phyloP scores from a whole-genome alignment of 2,329 filamentous ascomycete species.

The Delphinella strobiligena region DNA sequence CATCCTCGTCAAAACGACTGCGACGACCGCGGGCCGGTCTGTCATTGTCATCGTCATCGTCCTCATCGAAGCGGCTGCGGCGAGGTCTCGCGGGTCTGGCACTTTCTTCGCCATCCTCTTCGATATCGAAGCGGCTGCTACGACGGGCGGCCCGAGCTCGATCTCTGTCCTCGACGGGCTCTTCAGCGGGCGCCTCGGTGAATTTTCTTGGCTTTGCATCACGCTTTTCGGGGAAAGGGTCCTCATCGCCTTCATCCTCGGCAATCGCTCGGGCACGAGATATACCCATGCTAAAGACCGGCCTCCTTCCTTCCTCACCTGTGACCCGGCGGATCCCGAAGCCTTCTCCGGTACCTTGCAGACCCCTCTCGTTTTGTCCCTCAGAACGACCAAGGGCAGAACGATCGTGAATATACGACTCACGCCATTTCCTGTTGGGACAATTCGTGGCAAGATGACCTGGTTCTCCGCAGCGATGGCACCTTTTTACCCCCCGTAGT shows the following conservation, averaged over 20 bases:
- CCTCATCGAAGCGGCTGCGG: conserved; percentile 8
- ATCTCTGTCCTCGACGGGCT: neutral
- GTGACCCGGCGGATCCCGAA: too few relatives aligned
- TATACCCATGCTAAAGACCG: too few relatives aligned
- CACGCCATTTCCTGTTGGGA: too few relatives aligned
- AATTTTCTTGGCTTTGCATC: neutral
- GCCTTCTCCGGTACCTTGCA: too few relatives aligned
- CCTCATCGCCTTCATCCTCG: neutral
- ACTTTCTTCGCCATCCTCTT: conserved; percentile 1
- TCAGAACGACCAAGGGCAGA: too few relatives aligned
- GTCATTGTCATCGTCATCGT: conserved; percentile 10
- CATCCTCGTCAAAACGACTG: conserved; percentile 4
- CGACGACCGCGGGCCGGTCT: conserved; percentile 7
- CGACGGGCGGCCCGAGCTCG: conserved; percentile 6
- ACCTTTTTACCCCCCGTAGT: too few relatives aligned
- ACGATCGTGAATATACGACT: too few relatives aligned
- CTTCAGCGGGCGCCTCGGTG: neutral
- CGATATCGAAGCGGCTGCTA: conserved; percentile 6
- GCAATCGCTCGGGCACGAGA: neutral
- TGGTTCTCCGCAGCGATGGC: conserved; percentile 3
- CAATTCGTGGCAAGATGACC: conserved; percentile 8
- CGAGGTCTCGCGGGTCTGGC: conserved; percentile 11
- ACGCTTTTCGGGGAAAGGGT: conserved; percentile 1
- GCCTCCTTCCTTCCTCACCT: too few relatives aligned
- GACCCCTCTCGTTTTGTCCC: too few relatives aligned